phyloP scores from a whole-genome alignment of 257 asterid species.

The Fraxinus anomala region DNA sequence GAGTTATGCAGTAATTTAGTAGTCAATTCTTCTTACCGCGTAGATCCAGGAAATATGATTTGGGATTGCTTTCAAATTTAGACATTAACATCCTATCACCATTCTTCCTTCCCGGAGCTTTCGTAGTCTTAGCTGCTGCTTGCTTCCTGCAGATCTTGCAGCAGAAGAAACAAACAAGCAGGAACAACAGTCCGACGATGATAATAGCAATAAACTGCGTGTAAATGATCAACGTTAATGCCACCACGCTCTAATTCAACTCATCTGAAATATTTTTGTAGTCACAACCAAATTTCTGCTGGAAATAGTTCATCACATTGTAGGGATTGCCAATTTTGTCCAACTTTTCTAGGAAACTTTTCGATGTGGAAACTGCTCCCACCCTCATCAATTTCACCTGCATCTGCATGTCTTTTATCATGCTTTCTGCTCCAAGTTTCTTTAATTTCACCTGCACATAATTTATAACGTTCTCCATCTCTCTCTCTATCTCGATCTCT shows the following conservation, averaged over 20 bases:
- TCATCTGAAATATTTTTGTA: too few relatives aligned
- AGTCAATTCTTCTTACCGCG: background rate
- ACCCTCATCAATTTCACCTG: background rate
- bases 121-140: background rate
- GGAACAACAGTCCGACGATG: too few relatives aligned
- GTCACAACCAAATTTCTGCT: too few relatives aligned
- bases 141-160: too few relatives aligned
- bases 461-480: background rate
- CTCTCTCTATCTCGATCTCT: background rate
- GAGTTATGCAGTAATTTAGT: too few relatives aligned
- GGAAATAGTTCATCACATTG: too few relatives aligned
- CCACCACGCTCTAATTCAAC: too few relatives aligned
- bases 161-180: too few relatives aligned
- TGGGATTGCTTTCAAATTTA: background rate
- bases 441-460: conserved; percentile 1
- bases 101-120: background rate
- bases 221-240: too few relatives aligned
- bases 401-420: too few relatives aligned
- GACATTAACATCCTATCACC: background rate
- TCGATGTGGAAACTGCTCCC: background rate
- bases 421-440: background rate
- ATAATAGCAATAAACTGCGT: too few relatives aligned
- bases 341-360: background rate
- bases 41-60: background rate
- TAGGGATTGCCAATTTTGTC: too few relatives aligned